phyloP scores from a whole-genome alignment of 352 stramenopile species.

The Globisporangium nunn region DNA sequence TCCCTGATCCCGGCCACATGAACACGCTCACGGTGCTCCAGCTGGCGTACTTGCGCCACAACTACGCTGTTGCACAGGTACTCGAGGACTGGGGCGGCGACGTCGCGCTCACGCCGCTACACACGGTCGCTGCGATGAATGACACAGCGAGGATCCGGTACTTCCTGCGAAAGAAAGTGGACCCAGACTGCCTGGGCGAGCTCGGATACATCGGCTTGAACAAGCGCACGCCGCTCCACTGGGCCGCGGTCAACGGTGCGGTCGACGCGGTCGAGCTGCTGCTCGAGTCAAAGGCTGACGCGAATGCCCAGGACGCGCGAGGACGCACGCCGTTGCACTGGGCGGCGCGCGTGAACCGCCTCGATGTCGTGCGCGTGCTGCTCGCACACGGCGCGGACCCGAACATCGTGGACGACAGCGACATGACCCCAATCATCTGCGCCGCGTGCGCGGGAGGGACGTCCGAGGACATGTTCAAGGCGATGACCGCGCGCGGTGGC shows the following conservation, averaged over 20 bases:
- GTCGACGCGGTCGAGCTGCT: slow-evolving; percentile 51
- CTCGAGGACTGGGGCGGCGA: slow-evolving; percentile 71
- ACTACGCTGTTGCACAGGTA: slow-evolving; percentile 71
- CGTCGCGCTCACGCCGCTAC: slow-evolving; percentile 74
- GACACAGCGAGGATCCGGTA: slow-evolving; percentile 50
- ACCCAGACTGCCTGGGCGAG: slow-evolving; percentile 70
- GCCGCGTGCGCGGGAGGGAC: slow-evolving; percentile 64
- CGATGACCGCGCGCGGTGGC: slow-evolving; percentile 44
- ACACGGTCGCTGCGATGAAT: slow-evolving; percentile 67
- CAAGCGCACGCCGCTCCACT: slow-evolving; percentile 74
- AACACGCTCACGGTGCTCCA: slow-evolving; percentile 84
- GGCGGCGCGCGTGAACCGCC: slow-evolving; percentile 55
- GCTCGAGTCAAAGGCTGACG: slow-evolving; percentile 47
- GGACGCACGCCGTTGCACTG: slow-evolving; percentile 73
- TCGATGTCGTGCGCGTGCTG: slow-evolving; percentile 14
- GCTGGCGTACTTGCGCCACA: slow-evolving; percentile 68
- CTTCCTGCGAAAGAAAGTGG: slow-evolving; percentile 63
- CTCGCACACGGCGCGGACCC: slow-evolving; percentile 27
- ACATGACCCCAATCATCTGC: slow-evolving; percentile 75
- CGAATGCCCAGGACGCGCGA: slow-evolving; percentile 60
- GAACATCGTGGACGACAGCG: slow-evolving; percentile 64
- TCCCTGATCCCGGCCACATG: slow-evolving; percentile 75
- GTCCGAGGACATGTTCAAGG: slow-evolving; percentile 64
- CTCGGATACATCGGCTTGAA: slow-evolving; percentile 76
- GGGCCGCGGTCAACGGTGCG: slow-evolving; percentile 66